Percentiles rank a stretch among this genome's conserved stretches.
These are phyloP conservation scores for Pezicula neosporulosa DNA, from an alignment of 2,329 filamentous ascomycete genomes.

Conservation along the genomic window DNA sequence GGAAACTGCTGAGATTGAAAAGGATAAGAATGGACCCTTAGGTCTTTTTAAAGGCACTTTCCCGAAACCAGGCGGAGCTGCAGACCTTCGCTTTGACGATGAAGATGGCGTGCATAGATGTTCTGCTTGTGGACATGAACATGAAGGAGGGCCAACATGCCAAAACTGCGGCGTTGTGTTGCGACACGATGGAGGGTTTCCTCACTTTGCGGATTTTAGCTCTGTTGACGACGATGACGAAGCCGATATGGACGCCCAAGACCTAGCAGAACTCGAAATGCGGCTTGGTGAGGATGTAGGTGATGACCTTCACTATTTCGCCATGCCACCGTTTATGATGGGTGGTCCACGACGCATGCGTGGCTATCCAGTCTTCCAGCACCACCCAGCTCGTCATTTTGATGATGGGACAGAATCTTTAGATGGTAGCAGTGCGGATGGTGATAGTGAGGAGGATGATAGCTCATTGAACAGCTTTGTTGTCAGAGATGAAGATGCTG, in stretches of 20 bases:
- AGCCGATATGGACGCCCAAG: conserved; percentile 6
- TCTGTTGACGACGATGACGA: conserved; percentile 38
- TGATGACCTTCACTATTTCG: conserved; percentile 8
- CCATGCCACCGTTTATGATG: background rate
- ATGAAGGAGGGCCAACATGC: conserved; percentile 55
- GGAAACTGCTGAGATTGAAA: conserved; percentile 55
- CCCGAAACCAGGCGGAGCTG: background rate
- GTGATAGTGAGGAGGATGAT: conserved; percentile 18
- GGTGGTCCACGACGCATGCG: background rate
- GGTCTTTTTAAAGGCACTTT: conserved; percentile 60
- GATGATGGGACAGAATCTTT: conserved; percentile 6
- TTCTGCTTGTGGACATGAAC: conserved; percentile 58
- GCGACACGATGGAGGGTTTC: conserved; percentile 29
- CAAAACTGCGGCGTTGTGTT: conserved; percentile 49
- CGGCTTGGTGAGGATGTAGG: conserved; percentile 10
- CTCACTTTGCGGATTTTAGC: conserved; percentile 36
- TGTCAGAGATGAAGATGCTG: conserved; percentile 21
- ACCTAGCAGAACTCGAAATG: conserved; percentile 11
- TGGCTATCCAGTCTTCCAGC: background rate
- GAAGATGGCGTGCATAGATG: conserved; percentile 61
- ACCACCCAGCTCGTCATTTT: conserved; percentile 3
- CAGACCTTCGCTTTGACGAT: conserved; percentile 41
- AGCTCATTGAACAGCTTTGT: conserved; percentile 26
- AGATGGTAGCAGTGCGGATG: conserved; percentile 12
- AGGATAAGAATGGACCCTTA: conserved; percentile 50